Percentiles rank a stretch among this genome's conserved stretches.
phyloP scores from a whole-genome alignment of 352 stramenopile genomes.

The Globisporangium camurandrum region DNA sequence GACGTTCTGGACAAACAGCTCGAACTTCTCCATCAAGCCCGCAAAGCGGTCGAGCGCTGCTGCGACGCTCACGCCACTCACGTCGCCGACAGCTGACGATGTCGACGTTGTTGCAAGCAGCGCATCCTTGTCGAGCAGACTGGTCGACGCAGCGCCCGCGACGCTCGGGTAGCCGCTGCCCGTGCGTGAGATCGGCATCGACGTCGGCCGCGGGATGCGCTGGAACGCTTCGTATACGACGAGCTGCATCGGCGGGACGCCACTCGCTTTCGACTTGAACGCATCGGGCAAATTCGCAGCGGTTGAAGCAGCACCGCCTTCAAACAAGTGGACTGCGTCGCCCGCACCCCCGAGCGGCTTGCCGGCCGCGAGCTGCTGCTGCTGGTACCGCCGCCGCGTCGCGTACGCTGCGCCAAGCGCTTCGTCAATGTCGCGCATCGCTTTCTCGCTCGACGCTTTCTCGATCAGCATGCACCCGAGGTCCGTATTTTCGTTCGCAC shows the following conservation, averaged over 20 bases:
- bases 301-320: conserved; percentile 34
- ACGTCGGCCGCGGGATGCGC: conserved; percentile 88
- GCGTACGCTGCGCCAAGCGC: conserved; percentile 83
- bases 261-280: conserved; percentile 91
- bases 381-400: conserved; percentile 75
- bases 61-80: conserved; percentile 53
- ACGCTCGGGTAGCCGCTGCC: conserved; percentile 18
- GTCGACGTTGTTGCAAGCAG: neutral
- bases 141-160: conserved; percentile 14
- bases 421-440: conserved; percentile 97
- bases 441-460: conserved; percentile 98
- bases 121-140: conserved; percentile 31
- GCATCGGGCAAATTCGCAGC: conserved; percentile 86
- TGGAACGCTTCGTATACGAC: conserved; percentile 98
- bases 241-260: conserved; percentile 90
- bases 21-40: conserved; percentile 80
- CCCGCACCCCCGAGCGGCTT: conserved; percentile 51
- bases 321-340: conserved; percentile 61
- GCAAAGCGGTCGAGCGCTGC: conserved; percentile 77
- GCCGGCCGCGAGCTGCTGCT: conserved; percentile 58
- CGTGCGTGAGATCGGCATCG: conserved; percentile 71
- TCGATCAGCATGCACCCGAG: conserved; percentile 99
- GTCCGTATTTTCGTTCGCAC: conserved; percentile 98
- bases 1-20: conserved; percentile 84
- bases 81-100: conserved; percentile 14